These are phyloP conservation scores for Boletus albobrunnescens DNA, from an alignment of 1,284 basidiomycete genomes.

Conservation along the genomic window DNA sequence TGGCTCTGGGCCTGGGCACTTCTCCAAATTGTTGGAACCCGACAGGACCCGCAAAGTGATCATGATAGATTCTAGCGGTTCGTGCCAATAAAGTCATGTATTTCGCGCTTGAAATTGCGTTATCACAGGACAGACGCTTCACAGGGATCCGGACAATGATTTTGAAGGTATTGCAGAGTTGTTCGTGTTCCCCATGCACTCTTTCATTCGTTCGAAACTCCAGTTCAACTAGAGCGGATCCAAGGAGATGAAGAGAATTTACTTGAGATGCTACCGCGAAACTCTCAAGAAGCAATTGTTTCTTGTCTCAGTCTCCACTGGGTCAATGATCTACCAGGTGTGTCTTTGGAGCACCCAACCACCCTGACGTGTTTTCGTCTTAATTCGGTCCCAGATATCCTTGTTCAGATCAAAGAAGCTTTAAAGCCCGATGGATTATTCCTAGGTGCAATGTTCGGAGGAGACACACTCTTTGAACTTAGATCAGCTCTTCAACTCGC, in stretches of 20 bases:
- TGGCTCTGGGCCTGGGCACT: constrained; percentile 92
- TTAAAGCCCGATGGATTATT: constrained; percentile 93
- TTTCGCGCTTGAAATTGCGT: constrained; percentile 3
- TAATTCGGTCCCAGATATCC: constrained; percentile 46
- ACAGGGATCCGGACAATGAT: constrained; percentile 69
- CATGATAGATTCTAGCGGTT: constrained; percentile 89
- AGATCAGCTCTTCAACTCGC: constrained; percentile 89
- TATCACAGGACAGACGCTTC: constrained; percentile 53
- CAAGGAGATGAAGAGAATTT: constrained; percentile 78
- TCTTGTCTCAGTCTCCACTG: constrained; percentile 93
- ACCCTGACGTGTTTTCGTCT: background rate
- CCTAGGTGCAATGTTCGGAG: constrained; percentile 91
- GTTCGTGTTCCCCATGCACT: constrained; percentile 4
- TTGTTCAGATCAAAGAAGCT: constrained; percentile 86
- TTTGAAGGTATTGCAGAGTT: constrained; percentile 59
- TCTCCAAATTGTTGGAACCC: constrained; percentile 79
- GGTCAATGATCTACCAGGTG: constrained; percentile 96
- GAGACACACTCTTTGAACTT: constrained; percentile 95
- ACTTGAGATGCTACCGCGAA: constrained; percentile 56
- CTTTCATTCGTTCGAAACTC: background rate
- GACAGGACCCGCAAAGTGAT: constrained; percentile 71
- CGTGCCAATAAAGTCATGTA: constrained; percentile 17
- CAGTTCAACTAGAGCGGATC: constrained; percentile 71
- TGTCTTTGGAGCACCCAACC: constrained; percentile 12
- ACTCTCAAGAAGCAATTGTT: constrained; percentile 89